Base-by-base conservation (phyloP, 2,329 filamentous ascomycete genomes). In the Venturia carpophila region DNA sequence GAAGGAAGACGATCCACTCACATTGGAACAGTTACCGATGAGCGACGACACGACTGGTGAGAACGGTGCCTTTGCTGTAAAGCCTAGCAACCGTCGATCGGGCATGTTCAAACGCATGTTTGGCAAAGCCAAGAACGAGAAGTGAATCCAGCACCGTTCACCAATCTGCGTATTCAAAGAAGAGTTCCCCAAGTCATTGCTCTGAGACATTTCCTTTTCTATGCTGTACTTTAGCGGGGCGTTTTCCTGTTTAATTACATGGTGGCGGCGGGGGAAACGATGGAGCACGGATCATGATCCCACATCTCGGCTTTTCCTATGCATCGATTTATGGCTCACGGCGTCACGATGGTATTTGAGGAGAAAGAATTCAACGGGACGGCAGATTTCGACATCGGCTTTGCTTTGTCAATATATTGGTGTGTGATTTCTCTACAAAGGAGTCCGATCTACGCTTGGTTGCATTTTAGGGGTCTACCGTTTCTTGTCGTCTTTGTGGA, bases 11-110 rank as follows among this genome's bases (percentile, higher is more conserved):
- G 79, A 85, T 67, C 82, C 84, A 1, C 74, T 86, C 42, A 79
- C 81, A n/a, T 73, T 85, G 21, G 81, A 82, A 47, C 79, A 81
- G 55, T 75, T 87, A 24, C 77, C 79, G 2, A 72, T 78, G 11
- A 77, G 79, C 21, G 77, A 79, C 65, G 77, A 80, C 75, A 77
- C 80, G 68, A 76, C 75, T 4, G 76, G 80, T 55, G 71, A 75
- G 24, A 75, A 79, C 39, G 77, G 79, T 15, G 74, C 79, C 0
- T 81, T 81, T 66, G 78, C 79, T 60, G 71, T 78, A 41, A 75
- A 76, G 68, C 71, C 73, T 15, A 74, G 72, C 67, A 71, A 70
- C 43, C 73, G 71, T 60, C 71, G 63, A 30, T 64, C 63, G 5
- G 63, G 37, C n/a, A 52, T 77, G 17, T 73, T 76, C 58, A 72